phyloP scores from a whole-genome alignment of 2,329 filamentous ascomycete species.

The Xenosphaeropsis pyriputrescens region DNA sequence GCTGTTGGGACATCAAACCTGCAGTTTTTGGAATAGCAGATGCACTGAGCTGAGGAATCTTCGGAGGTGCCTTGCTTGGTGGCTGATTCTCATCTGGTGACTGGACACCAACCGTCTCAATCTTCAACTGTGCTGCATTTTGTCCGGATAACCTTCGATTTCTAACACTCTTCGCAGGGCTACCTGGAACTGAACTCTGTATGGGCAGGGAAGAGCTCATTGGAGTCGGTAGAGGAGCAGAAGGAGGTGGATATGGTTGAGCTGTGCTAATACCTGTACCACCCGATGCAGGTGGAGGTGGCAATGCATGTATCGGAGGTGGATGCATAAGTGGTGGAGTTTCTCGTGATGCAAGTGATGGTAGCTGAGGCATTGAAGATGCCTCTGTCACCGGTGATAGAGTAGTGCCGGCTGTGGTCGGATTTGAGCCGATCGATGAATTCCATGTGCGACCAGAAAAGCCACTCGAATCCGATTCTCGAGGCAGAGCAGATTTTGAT shows the following conservation, averaged over 20 bases:
- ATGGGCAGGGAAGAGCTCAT: background rate
- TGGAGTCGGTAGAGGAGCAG: constrained; percentile 11
- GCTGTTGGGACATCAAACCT: constrained; percentile 8
- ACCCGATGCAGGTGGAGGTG: constrained; percentile 27
- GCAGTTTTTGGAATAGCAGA: constrained; percentile 12
- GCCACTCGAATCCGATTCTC: constrained; percentile 71
- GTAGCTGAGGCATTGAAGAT: constrained; percentile 12
- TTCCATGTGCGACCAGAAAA: constrained; percentile 69
- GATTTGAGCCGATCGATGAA: constrained; percentile 61
- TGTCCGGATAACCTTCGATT: constrained; percentile 69
- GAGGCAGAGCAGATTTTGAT: constrained; percentile 52
- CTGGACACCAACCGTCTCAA: constrained; percentile 47
- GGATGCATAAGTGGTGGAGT: constrained; percentile 9
- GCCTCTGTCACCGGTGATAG: constrained; percentile 59
- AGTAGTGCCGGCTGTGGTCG: constrained; percentile 50
- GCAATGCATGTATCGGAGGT: constrained; percentile 13
- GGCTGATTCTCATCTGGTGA: constrained; percentile 5
- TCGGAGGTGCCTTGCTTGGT: constrained; percentile 13
- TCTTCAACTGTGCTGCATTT: constrained; percentile 71
- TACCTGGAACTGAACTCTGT: background rate
- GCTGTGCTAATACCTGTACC: constrained; percentile 7
- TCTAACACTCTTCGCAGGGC: constrained; percentile 38
- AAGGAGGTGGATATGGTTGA: constrained; percentile 16
- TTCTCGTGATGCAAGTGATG: constrained; percentile 10
- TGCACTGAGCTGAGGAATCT: constrained; percentile 5